Evolutionary conservation across 139 green algal species (phyloP).

Genomic region (Zygnema cylindricum): DNA sequence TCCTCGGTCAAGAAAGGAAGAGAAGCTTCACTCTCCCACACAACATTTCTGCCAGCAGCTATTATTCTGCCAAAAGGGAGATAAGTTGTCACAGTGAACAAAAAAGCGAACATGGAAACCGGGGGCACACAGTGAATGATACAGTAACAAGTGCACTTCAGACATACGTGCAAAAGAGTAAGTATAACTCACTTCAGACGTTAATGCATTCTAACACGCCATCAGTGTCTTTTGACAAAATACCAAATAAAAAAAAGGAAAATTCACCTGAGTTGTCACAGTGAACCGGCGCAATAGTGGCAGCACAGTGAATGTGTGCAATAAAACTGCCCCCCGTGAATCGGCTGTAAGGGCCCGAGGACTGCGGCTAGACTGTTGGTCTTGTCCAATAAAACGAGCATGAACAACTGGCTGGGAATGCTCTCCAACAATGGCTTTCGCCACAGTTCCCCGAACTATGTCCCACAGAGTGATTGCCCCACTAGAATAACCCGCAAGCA

Average conservation of each 20-base stretch:
- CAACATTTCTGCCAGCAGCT: no score
- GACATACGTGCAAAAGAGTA: no score
- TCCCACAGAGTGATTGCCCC: conserved; percentile 48
- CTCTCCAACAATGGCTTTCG: conserved; percentile 42
- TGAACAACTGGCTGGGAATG: conserved; percentile 32
- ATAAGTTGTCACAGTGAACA: no score
- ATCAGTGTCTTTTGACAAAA: no score
- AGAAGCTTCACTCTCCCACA: no score
- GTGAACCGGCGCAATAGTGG: conserved; percentile 45
- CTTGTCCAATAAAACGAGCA: conserved; percentile 16
- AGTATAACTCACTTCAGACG: no score
- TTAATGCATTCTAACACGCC: no score
- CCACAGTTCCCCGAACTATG: neutral
- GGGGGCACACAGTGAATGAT: no score
- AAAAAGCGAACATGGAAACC: no score
- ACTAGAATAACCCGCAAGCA: conserved; percentile 43
- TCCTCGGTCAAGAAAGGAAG: no score
- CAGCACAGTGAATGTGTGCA: conserved; percentile 47
- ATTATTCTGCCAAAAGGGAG: no score
- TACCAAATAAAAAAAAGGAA: neutral
- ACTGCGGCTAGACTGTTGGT: neutral
- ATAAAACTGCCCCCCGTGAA: conserved; percentile 25
- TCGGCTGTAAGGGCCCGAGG: conserved; percentile 21
- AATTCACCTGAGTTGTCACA: conserved; percentile 40
- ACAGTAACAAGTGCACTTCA: no score